A percentile compares a stretch with the other conserved stretches of the same genome.
phyloP scores from a whole-genome alignment of 1,284 basidiomycete species.

The Golubevia pallescens region DNA sequence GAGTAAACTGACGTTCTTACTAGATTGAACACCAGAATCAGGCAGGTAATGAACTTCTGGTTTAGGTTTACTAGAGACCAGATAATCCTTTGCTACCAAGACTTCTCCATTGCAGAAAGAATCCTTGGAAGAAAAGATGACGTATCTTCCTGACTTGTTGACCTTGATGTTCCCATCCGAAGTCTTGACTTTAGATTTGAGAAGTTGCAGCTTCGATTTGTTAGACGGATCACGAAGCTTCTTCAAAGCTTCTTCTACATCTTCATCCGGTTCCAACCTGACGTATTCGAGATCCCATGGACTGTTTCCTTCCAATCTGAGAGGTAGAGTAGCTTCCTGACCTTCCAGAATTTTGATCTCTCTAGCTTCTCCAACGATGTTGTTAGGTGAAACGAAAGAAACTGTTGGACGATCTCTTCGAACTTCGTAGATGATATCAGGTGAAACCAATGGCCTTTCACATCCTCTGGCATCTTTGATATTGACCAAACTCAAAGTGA shows the following conservation, averaged over 20 bases:
- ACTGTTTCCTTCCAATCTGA: conserved; percentile 59
- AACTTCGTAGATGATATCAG: conserved; percentile 87
- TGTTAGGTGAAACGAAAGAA: conserved; percentile 76
- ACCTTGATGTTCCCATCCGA: neutral
- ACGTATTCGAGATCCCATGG: conserved; percentile 25
- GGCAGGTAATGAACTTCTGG: too few species aligned
- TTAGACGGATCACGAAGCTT: neutral
- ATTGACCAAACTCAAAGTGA: conserved; percentile 80
- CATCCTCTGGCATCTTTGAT: conserved; percentile 90
- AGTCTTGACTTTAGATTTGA: neutral
- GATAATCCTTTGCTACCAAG: neutral
- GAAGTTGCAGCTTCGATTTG: neutral
- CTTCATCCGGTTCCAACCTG: neutral
- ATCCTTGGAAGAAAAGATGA: neutral
- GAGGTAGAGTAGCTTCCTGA: conserved; percentile 68
- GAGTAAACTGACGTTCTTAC: conserved; percentile 74
- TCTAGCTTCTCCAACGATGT: conserved; percentile 66
- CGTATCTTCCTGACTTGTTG: neutral
- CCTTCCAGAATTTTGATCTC: conserved; percentile 77
- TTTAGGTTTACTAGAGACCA: neutral
- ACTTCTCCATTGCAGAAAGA: neutral
- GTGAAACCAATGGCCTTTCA: conserved; percentile 76
- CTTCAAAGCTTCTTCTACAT: neutral
- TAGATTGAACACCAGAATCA: conserved; percentile 63
- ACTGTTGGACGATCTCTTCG: conserved; percentile 84